A percentile compares a stretch with the other conserved stretches of the same genome.
These are phyloP conservation scores for Vinca minor DNA, from an alignment of 257 asterid genomes.

Conservation along the genomic window DNA sequence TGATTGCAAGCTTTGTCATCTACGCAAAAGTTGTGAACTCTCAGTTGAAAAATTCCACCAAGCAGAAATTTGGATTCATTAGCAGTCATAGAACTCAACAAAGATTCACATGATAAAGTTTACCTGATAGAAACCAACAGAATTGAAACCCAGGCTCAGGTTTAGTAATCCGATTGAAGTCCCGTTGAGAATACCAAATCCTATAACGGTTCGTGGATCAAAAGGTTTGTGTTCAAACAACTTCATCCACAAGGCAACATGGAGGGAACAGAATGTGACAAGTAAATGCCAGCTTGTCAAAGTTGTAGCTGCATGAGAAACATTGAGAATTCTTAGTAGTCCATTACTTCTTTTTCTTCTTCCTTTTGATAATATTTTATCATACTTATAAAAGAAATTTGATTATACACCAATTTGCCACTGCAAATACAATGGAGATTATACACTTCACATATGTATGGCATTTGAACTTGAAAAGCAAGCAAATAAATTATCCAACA, in stretches of 20 bases:
- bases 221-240: constrained; percentile 82
- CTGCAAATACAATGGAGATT: not conserved
- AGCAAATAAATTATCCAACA: not conserved
- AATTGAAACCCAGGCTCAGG: constrained; percentile 88
- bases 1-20: constrained; percentile 94
- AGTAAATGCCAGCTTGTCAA: constrained; percentile 91
- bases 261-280: constrained; percentile 79
- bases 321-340: constrained; percentile 6
- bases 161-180: constrained; percentile 77
- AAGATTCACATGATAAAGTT: constrained; percentile 1
- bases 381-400: not conserved
- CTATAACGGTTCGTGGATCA: constrained; percentile 55
- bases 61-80: not conserved
- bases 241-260: constrained; percentile 60
- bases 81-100: constrained; percentile 7
- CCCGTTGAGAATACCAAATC: constrained; percentile 82
- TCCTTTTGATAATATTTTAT: not conserved
- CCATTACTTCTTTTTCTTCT: not conserved
- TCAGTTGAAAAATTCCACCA: constrained; percentile 16
- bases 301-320: constrained; percentile 60
- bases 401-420: not conserved
- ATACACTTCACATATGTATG: not conserved
- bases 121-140: constrained; percentile 93
- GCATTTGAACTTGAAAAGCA: not conserved
- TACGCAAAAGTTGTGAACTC: constrained; percentile 20